Evolutionary conservation across 2,329 filamentous ascomycete genomes (phyloP), one percentile per base, ranked within the genome.

Genomic region (Harringtonia lauricola): DNA sequence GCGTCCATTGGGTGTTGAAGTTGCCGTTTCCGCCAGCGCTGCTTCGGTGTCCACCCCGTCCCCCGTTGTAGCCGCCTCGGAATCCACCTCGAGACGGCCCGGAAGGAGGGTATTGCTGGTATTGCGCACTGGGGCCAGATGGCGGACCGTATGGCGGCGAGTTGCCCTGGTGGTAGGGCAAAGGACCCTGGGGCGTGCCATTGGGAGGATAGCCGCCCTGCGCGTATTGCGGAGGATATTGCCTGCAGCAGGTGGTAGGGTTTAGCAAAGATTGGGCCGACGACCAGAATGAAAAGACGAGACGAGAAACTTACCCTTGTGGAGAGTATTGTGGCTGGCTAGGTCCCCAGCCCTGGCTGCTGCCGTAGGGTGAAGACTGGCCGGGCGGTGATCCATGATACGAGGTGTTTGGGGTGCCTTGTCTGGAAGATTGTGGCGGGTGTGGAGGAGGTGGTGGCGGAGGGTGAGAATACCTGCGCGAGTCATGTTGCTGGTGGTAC

Each of bases 1-100:
- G 71, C 44, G 75, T 83, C 83, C 86, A 89, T 37, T 86, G 84
- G 2, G 79, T 51, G 59, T 62, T 84, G 77, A 67, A 82, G 74
- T 63, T 80, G 66, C 49, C 68, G 30, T 79, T 78, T 41, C 81
- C 72, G 46, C 35, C 36, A 12, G 24, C 14, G 33, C 41, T 43
- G 19, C 22, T 41, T 31, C 47, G 12, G 19, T 72, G 68, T 22
- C 64, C 64, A 34, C 70, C 70, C 39, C 76, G 67, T 26, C 64
- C 65, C 38, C 66, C 53, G 19, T 63, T 64, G 54, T 73, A 78
- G 44, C 76, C 70, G 46, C 71, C 74, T 30, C 79, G 73, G 54
- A 79, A 82, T 15, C 54, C 55, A 18, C 66, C 65, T 18, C 71
- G 65, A 40, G 67, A 68, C 41, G 64, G 63, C 2, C 65, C 65